These are phyloP conservation scores for Tylopilus intermedius DNA, from an alignment of 768 basidiomycete species.

Conservation along the genomic window DNA sequence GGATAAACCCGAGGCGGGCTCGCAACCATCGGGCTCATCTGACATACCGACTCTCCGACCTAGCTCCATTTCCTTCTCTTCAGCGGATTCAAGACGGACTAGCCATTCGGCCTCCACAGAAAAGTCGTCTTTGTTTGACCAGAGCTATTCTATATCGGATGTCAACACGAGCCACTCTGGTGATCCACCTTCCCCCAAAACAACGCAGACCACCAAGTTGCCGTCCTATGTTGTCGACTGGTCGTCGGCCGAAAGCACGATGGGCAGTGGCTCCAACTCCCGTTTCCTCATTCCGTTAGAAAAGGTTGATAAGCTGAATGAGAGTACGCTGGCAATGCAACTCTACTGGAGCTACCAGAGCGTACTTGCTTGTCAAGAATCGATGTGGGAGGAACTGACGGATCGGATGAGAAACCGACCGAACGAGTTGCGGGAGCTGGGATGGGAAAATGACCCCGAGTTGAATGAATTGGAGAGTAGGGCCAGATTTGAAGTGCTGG, in stretches of 20 bases:
- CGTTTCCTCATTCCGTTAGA: constrained; percentile 37
- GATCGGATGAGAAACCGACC: constrained; percentile 56
- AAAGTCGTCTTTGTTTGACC: constrained; percentile 29
- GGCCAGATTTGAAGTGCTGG: constrained; percentile 53
- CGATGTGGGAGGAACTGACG: constrained; percentile 73
- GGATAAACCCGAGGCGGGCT: constrained; percentile 22
- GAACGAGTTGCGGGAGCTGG: constrained; percentile 48
- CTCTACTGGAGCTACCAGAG: constrained; percentile 58
- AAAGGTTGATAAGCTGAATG: constrained; percentile 44
- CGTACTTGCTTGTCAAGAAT: constrained; percentile 63
- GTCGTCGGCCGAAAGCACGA: constrained; percentile 41
- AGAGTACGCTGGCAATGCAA: constrained; percentile 67
- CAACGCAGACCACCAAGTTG: constrained; percentile 11
- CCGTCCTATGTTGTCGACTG: constrained; percentile 44
- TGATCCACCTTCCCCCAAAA: constrained; percentile 20
- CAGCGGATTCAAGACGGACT: constrained; percentile 36
- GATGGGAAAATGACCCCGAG: constrained; percentile 70
- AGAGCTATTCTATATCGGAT: constrained; percentile 26
- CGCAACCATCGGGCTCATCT: constrained; percentile 12
- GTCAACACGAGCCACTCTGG: constrained; percentile 16
- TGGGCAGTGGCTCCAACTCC: constrained; percentile 28
- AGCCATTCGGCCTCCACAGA: constrained; percentile 32
- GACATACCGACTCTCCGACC: constrained; percentile 31
- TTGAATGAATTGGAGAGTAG: constrained; percentile 52
- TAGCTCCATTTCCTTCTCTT: constrained; percentile 50